Conservation (phyloP, 2,329 filamentous ascomycete species). For the Elsinoe australis region DNA sequence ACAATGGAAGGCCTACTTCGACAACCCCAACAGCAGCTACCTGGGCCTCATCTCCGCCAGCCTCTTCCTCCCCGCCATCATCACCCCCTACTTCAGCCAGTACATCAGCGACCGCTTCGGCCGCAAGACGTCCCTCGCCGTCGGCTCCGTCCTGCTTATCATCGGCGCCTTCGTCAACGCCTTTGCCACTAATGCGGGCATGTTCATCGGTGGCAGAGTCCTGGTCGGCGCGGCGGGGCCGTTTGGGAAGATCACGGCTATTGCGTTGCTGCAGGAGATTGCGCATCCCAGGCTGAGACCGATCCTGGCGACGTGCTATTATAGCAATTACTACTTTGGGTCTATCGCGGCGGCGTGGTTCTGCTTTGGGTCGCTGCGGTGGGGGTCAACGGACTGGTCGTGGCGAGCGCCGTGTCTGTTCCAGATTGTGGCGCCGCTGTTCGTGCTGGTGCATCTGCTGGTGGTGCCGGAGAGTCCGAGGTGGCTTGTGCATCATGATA, state of each 20-base stretch:
- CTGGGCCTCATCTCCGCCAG: conserved; percentile 22
- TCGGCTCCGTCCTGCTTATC: background rate
- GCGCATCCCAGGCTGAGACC: conserved; percentile 37
- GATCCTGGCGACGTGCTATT: conserved; percentile 30
- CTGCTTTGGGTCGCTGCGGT: conserved; percentile 53
- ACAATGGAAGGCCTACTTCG: conserved; percentile 20
- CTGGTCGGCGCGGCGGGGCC: conserved; percentile 33
- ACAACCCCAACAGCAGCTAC: conserved; percentile 17
- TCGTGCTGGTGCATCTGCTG: conserved; percentile 50
- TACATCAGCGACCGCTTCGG: conserved; percentile 1
- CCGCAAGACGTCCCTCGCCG: background rate
- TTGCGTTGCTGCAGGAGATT: conserved; percentile 39
- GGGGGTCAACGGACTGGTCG: conserved; percentile 44
- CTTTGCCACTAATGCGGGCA: conserved; percentile 4
- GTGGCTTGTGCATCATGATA: conserved; percentile 57
- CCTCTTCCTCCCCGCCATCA: conserved; percentile 19
- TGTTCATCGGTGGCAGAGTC: conserved; percentile 33
- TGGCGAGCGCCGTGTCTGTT: conserved; percentile 46
- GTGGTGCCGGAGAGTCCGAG: conserved; percentile 57
- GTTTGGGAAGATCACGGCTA: conserved; percentile 30
- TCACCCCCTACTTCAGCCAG: background rate
- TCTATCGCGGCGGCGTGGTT: conserved; percentile 52
- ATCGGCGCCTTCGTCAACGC: background rate
- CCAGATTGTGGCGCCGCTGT: conserved; percentile 39
- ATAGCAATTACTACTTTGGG: conserved; percentile 51